Evolutionary conservation across 371 early-diverging fungal species (phyloP).

Genomic region (Mucor plumbeus): DNA sequence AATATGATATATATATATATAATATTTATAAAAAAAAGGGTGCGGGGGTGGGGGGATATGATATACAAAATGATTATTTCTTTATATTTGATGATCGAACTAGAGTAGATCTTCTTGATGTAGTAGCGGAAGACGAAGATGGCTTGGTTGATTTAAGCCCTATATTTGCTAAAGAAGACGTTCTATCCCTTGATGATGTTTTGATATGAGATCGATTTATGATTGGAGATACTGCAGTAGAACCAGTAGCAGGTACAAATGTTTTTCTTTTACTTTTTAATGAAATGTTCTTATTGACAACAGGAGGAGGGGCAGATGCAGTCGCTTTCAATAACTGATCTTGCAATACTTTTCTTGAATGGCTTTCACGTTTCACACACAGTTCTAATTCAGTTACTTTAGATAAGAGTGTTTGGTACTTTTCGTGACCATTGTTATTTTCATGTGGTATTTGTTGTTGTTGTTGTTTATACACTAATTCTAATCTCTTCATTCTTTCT

Average conservation of each 20-base stretch:
- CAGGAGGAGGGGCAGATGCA: neutral
- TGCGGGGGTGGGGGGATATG: neutral
- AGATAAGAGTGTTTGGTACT: constrained; percentile 12
- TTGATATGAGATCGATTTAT: neutral
- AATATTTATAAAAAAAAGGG: constrained; percentile 3
- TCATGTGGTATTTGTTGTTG: constrained; percentile 9
- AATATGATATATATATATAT: constrained; percentile 6
- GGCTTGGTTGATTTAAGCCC: constrained; percentile 3
- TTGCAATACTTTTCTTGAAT: constrained; percentile 8
- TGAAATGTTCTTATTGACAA: neutral
- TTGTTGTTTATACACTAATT: constrained; percentile 1
- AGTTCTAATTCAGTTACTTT: constrained; percentile 25
- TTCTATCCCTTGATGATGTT: neutral
- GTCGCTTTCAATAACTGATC: neutral
- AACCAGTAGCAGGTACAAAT: constrained; percentile 1
- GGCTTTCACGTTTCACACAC: constrained; percentile 12
- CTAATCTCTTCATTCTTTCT: constrained; percentile 19
- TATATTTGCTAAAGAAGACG: constrained; percentile 2
- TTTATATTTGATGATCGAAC: neutral
- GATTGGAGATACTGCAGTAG: neutral
- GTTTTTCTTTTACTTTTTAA: neutral
- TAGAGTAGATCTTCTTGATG: constrained; percentile 2
- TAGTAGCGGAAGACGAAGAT: neutral
- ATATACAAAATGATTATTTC: constrained; percentile 9
- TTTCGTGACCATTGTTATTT: neutral